Evolutionary conservation across 208 protist genomes (phyloP).

Genomic region (Trypanosoma caninum): DNA sequence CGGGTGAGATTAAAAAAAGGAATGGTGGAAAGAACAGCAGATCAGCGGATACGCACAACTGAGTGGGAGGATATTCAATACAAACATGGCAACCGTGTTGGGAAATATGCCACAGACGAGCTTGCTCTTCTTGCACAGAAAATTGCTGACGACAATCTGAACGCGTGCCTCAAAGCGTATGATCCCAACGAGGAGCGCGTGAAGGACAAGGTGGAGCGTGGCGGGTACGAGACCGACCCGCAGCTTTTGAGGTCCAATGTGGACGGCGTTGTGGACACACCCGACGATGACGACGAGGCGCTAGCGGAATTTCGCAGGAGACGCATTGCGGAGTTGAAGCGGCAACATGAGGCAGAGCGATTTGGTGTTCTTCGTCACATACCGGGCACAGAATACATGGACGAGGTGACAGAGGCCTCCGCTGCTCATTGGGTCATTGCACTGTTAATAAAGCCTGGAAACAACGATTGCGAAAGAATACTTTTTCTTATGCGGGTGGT

Average conservation of each 20-base stretch:
- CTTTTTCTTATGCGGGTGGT: constrained; percentile 63
- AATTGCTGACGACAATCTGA: constrained; percentile 63
- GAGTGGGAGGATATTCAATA: constrained; percentile 93
- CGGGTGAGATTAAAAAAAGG: background rate
- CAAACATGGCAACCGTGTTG: constrained; percentile 83
- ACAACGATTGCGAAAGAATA: constrained; percentile 75
- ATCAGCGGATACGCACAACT: constrained; percentile 80
- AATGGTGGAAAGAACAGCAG: constrained; percentile 75
- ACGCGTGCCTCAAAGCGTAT: constrained; percentile 67
- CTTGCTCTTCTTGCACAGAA: constrained; percentile 77
- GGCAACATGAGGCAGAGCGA: constrained; percentile 38
- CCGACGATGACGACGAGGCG: constrained; percentile 76
- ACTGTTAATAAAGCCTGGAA: constrained; percentile 59
- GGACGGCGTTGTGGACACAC: constrained; percentile 17
- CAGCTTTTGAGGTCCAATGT: constrained; percentile 4
- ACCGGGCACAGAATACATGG: constrained; percentile 60
- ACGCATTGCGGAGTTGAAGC: constrained; percentile 63
- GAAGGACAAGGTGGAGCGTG: constrained; percentile 61
- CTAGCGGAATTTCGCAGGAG: constrained; percentile 50
- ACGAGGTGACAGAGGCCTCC: constrained; percentile 83
- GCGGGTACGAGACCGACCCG: constrained; percentile 37
- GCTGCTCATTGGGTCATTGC: constrained; percentile 62
- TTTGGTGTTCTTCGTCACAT: constrained; percentile 78
- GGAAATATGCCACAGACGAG: constrained; percentile 82
- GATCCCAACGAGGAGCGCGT: constrained; percentile 67